Base-by-base conservation (phyloP, 2,329 filamentous ascomycete species). In the Paracamarosporium sp. region DNA sequence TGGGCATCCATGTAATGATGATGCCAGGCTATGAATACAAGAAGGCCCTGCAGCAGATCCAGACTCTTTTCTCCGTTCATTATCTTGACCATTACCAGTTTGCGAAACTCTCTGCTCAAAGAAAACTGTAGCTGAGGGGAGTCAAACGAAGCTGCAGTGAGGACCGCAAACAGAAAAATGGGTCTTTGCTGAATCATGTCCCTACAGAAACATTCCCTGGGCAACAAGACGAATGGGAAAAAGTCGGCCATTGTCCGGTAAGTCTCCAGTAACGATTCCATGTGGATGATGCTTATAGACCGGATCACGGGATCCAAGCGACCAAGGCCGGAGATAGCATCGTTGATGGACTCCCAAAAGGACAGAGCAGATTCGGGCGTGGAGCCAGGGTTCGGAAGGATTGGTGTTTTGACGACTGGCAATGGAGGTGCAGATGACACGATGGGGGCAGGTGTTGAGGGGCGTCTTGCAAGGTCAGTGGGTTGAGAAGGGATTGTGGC, bases 21-120 rank as follows among this genome's bases (percentile, higher is more conserved):
- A 35, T 76, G 73, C 73, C 73, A 76, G 4, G 73, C 73, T 50
- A 75, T 71, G 47, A 75, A 76, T 12, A 75, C 65, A 13, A 76
- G 55, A 25, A 76, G 55, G 3, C 64, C 70, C 38, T 75, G 71
- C 24, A 76, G 55, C 28, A 76, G 45, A 56, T 76, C 73, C 25
- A 75, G 36, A 33, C 66, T 74, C 58, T 73, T 76, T 48, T 74
- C 71, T 3, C 73, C 73, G 24, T 70, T 73, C 70, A 76, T 72
- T 17, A 74, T 66, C 53, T 69, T 73, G 22, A 72, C 67, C 63
- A 72, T 75, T 50, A 66, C 59, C 5, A 75, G 62, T 45, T 75
- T 76, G 38, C 72, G 68, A n/a, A 76, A 74, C 33, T 74, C 72
- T n/a, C 70, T 69, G 53, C 71, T 74, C 22, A 76, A 45, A 1